A percentile compares a stretch with the other conserved stretches of the same genome.
These are phyloP conservation scores for Sugiyamaella lignohabitans DNA, from an alignment of 805 yeast genomes.

Conservation along the genomic window DNA sequence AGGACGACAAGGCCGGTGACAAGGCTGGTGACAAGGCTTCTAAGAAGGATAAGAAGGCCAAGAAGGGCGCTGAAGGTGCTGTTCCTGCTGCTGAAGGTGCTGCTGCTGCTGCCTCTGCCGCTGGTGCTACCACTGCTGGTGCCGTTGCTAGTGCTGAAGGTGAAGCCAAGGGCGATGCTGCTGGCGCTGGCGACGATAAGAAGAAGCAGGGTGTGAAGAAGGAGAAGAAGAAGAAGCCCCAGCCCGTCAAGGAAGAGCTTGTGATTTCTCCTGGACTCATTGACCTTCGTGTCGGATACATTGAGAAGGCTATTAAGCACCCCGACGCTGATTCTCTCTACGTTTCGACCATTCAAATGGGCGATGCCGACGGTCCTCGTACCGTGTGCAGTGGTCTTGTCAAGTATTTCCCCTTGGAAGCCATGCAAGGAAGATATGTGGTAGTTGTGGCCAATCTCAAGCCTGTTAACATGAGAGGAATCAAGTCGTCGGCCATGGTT, in stretches of 20 bases:
- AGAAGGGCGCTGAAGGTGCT: slow-evolving; percentile 24
- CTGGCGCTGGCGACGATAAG: slow-evolving; percentile 23
- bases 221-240: slow-evolving; percentile 48
- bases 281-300: slow-evolving; percentile 93
- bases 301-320: slow-evolving; percentile 92
- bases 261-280: slow-evolving; percentile 78
- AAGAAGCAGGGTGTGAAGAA: slow-evolving; percentile 30
- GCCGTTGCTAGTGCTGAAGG: slow-evolving; percentile 32
- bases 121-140: slow-evolving; percentile 12
- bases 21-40: slow-evolving; percentile 19
- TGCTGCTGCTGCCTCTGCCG: slow-evolving; percentile 24
- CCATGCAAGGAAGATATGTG: slow-evolving; percentile 89
- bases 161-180: slow-evolving; percentile 42
- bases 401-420: slow-evolving; percentile 81
- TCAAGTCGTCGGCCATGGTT: slow-evolving; percentile 94
- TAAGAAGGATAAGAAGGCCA: slow-evolving; percentile 39
- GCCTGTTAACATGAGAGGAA: slow-evolving; percentile 97
- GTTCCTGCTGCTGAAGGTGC: slow-evolving; percentile 35
- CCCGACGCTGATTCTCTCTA: slow-evolving; percentile 97
- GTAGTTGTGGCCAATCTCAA: slow-evolving; percentile 92
- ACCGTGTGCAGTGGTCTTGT: slow-evolving; percentile 97
- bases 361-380: slow-evolving; percentile 96
- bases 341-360: slow-evolving; percentile 93
- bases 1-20: slow-evolving; percentile 29
- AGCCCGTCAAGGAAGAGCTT: slow-evolving; percentile 43